Conservation (phyloP, 331 rosid genomes). For the Prunus yedoensis region DNA sequence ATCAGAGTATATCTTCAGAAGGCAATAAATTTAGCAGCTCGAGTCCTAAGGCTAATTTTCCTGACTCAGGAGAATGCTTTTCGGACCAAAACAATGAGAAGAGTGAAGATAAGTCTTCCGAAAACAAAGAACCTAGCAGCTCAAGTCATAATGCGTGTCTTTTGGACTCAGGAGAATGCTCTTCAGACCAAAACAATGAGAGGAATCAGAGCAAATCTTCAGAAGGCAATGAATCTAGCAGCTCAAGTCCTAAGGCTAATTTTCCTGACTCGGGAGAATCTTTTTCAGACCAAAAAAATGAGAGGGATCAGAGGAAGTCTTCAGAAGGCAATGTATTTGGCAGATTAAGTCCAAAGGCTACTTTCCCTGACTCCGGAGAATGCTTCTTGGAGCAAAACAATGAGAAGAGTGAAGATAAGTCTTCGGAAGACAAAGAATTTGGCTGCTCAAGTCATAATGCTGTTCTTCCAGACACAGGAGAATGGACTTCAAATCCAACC, state of each 20-base stretch:
- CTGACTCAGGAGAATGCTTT: conserved; percentile 28
- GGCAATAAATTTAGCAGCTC: conserved; percentile 21
- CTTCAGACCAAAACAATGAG: conserved; percentile 35
- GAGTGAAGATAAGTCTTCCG: conserved; percentile 13
- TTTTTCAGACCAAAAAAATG: conserved; percentile 28
- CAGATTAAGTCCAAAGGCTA: conserved; percentile 27
- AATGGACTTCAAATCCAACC: background rate
- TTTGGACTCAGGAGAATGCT: conserved; percentile 36
- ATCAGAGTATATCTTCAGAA: conserved; percentile 21
- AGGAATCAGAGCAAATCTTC: conserved; percentile 20
- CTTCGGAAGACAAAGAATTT: conserved; percentile 26
- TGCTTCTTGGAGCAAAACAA: conserved; percentile 34
- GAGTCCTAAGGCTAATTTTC: conserved; percentile 21
- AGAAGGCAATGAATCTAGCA: conserved; percentile 26
- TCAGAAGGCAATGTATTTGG: conserved; percentile 27
- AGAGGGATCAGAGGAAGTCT: conserved; percentile 15
- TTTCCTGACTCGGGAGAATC: conserved; percentile 30
- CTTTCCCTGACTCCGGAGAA: conserved; percentile 37
- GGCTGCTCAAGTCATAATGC: conserved; percentile 19
- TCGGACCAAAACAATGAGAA: conserved; percentile 29
- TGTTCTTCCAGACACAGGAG: conserved; percentile 31
- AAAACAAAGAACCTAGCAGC: conserved; percentile 17
- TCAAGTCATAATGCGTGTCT: conserved; percentile 24
- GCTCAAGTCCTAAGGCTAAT: conserved; percentile 23
- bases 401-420: conserved; percentile 27